Percentiles rank a stretch among this genome's conserved stretches.
These are phyloP conservation scores for Tricholoma flavovirens DNA, from an alignment of 768 basidiomycete genomes.

Conservation along the genomic window DNA sequence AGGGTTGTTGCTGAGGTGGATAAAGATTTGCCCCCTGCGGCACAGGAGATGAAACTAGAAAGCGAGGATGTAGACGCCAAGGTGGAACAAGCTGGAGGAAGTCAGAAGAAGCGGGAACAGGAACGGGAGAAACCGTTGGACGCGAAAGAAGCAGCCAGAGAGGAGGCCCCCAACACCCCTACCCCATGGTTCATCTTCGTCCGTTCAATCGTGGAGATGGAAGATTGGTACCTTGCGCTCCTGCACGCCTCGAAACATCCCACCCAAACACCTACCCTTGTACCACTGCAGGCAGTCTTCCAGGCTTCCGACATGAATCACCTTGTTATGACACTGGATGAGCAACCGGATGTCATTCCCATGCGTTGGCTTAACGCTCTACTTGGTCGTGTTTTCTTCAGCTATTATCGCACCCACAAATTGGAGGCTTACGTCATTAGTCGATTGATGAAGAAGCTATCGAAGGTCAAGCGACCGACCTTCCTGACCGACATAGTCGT, in stretches of 20 bases:
- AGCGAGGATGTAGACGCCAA: slow-evolving; percentile 27
- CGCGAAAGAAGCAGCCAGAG: slow-evolving; percentile 39
- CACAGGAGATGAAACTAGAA: slow-evolving; percentile 45
- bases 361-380: slow-evolving; percentile 98
- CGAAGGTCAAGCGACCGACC: slow-evolving; percentile 83
- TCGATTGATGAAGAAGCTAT: slow-evolving; percentile 88
- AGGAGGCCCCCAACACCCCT: slow-evolving; percentile 44
- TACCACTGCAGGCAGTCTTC: slow-evolving; percentile 62
- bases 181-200: slow-evolving; percentile 94
- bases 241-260: slow-evolving; percentile 67
- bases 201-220: slow-evolving; percentile 85
- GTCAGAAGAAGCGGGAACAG: slow-evolving; percentile 29
- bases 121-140: slow-evolving; percentile 35
- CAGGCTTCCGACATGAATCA: slow-evolving; percentile 71
- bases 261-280: slow-evolving; percentile 54
- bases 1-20: slow-evolving; percentile 28
- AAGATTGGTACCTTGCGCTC: slow-evolving; percentile 91
- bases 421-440: slow-evolving; percentile 84
- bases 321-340: slow-evolving; percentile 81
- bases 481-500: slow-evolving; percentile 85
- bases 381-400: slow-evolving; percentile 88
- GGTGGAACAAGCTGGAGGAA: slow-evolving; percentile 20
- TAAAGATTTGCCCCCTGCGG: slow-evolving; percentile 41
- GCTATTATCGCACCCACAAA: slow-evolving; percentile 76
- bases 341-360: slow-evolving; percentile 92